Conservation (phyloP, 2,329 filamentous ascomycete species). For the Colletotrichum sp. region DNA sequence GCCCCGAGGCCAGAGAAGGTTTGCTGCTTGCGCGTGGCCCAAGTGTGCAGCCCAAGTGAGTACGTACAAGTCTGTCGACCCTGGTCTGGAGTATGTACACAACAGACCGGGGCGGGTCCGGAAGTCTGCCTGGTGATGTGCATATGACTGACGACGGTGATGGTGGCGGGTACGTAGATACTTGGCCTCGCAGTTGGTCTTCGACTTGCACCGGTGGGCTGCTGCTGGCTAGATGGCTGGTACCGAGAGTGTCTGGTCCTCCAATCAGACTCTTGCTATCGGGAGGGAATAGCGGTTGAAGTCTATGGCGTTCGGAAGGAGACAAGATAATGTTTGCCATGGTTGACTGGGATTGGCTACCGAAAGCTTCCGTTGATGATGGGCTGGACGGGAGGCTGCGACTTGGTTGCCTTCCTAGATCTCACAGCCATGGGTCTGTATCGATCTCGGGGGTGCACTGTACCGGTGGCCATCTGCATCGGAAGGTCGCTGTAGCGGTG, state of each 20-base stretch:
- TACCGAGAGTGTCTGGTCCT: background rate
- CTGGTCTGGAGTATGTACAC: background rate
- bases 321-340: background rate
- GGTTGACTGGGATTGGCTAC: background rate
- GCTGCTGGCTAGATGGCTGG: background rate
- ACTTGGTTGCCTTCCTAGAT: constrained; percentile 13
- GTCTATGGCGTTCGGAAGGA: background rate
- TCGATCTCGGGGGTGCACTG: constrained; percentile 14
- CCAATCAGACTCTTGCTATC: background rate
- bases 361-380: background rate
- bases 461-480: background rate
- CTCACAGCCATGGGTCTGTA: constrained; percentile 1
- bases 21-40: background rate
- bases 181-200: background rate
- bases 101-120: background rate
- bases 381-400: background rate
- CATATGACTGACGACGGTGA: background rate
- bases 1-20: background rate
- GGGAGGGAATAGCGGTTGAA: background rate
- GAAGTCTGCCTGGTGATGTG: background rate
- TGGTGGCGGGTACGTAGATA: background rate
- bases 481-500: background rate
- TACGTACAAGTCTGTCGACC: background rate
- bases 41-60: background rate
- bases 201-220: background rate